Percentiles rank a stretch among this genome's conserved stretches.
phyloP scores from a whole-genome alignment of 2,329 filamentous ascomycete species.

The Paracamarosporium sp. region DNA sequence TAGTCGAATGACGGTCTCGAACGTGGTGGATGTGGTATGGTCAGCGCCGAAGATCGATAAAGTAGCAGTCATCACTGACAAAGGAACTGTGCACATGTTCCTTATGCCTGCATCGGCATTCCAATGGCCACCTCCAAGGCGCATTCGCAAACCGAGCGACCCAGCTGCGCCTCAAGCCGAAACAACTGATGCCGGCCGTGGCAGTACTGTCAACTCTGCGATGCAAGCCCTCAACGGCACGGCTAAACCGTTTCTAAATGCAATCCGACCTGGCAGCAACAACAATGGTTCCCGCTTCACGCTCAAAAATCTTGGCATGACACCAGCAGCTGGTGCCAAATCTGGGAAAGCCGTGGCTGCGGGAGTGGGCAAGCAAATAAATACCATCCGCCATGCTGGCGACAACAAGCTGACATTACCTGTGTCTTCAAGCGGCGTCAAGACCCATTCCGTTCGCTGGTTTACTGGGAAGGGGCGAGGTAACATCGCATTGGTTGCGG shows the following conservation, averaged over 20 bases:
- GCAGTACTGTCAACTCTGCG: constrained; percentile 45
- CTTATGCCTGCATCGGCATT: constrained; percentile 84
- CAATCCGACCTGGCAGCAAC: constrained; percentile 43
- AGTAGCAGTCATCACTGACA: constrained; percentile 87
- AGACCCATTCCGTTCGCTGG: constrained; percentile 69
- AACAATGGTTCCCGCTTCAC: constrained; percentile 42
- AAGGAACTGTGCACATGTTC: constrained; percentile 93
- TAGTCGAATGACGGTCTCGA: constrained; percentile 87
- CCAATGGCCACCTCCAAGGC: constrained; percentile 79
- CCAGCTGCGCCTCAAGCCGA: constrained; percentile 40
- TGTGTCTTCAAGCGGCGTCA: constrained; percentile 59
- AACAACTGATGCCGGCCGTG: constrained; percentile 36
- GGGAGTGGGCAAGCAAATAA: constrained; percentile 76
- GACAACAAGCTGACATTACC: constrained; percentile 78
- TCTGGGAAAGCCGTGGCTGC: constrained; percentile 75
- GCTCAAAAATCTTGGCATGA: constrained; percentile 47
- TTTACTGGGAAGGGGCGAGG: constrained; percentile 68
- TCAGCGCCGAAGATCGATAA: constrained; percentile 80
- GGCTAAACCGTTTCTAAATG: constrained; percentile 45
- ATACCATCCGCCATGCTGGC: constrained; percentile 73
- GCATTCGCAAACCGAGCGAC: constrained; percentile 37
- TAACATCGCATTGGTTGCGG: constrained; percentile 69
- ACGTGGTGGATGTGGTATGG: constrained; percentile 91
- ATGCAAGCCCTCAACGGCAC: constrained; percentile 55
- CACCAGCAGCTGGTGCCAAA: constrained; percentile 61